Evolutionary conservation across 176 grass and related monocot genomes (phyloP), one percentile per base, ranked within the genome.

Genomic region (Puya raimondii): DNA sequence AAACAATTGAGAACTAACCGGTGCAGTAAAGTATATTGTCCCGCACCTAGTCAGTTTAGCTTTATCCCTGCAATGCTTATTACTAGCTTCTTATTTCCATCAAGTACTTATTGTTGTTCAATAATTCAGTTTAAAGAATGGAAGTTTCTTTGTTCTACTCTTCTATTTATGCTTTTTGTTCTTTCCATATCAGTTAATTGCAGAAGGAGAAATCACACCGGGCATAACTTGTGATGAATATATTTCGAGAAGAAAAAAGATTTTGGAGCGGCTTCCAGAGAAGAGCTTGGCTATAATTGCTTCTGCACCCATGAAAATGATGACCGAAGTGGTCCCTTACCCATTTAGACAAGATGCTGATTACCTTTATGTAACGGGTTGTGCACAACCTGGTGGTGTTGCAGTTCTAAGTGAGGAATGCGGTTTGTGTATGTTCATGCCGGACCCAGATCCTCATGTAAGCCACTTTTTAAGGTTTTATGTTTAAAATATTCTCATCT

Each of bases 261-360:
- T 97, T 63, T 23, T 97, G 63, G 83, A 89, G 78, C 79, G 71
- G 64, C 75, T 97, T 14, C 93, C 89, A 7, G 83, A 81, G 53
- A 89, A 83, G 72, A 92, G 89, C 86, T 65, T 92, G 73, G 93
- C 93, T 10, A 87, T 97, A 48, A 73, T 92, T 81, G 89, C 84
- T 15, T 92, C 93, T 66, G 82, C 89, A 27, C 84, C 85, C 20
- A 79, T 90, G 66, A 88, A 97, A 70, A 92, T 97, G 93, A 97
- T 97, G 93, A 97, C 93, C 10, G 80, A 92, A 76, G 84, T 97
- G 71, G 93, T 92, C 23, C 89, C 93, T 21, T 97, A 97, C 72
- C 61, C 89, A 67, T 97, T 84, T 79, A 79, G 93, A 77, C 93
- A 97, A 79, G 86, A 85, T 85, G 82, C 84, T 50, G 84, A 97